Evolutionary conservation across 768 basidiomycete genomes (phyloP), one percentile per base, ranked within the genome.

Genomic region (Inosperma sp.): DNA sequence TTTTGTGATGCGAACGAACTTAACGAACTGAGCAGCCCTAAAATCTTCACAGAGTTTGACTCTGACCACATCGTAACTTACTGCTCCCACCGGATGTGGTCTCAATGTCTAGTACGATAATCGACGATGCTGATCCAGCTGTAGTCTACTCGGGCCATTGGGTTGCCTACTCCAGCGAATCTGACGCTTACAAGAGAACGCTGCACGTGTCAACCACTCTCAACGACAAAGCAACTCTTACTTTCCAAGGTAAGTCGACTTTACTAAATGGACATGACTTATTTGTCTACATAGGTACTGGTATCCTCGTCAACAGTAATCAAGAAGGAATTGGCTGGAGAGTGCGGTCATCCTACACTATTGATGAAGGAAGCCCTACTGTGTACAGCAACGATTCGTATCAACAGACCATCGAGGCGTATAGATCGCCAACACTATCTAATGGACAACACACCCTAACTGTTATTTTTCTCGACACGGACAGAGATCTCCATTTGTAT

Each of bases 361-460:
- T 48, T 25, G 46, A 48, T 26, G 35, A 35, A 19, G 35, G 34
- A 17, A 48, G 21, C 7, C 31, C 46, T 21, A 48, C 46, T 17
- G 34, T 27, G 35, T 48, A 36, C 46, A 37, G 34, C 9, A 48
- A 27, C 16, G 25, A 37, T 8, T 26, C 46, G 7, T 48, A 36
- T 37, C 46, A 48, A 27, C 29, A 23, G 23, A 36, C 34, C 6
- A 27, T 26, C 19, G 25, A 36, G 17, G 35, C 46, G 22, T 48
- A 48, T 3, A 36, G 25, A 13, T 48, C 46, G 13, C 25, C 46
- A 16, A 37, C 46, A 5, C 34, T 48, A 10, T 22, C 46, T 27
- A 22, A 48, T 14, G 46, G 46, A 36, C 46, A 27, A 37, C 46
- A 48, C 10, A 48, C 46, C 1, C 8, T 48, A 26, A 48, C 25